Base-by-base conservation (phyloP, 73 alveolate species). In the Paramecium octaurelia region DNA sequence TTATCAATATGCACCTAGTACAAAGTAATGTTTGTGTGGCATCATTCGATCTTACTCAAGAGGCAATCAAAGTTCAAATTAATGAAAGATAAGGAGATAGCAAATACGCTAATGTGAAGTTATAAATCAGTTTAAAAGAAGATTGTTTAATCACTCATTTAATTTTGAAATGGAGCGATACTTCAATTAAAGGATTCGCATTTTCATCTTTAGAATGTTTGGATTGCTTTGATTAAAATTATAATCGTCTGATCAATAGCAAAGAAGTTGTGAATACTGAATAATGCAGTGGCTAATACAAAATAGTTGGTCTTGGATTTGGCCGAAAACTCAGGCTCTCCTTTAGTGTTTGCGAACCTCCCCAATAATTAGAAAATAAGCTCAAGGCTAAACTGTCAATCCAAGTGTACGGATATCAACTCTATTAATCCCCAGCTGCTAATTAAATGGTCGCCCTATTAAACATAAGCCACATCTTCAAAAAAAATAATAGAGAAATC, bases 391-490 rank as follows among this genome's bases (percentile, higher is more conserved):
- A 64, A 64, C 23, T 40, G 16, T 44, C 91, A 20, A 24, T 80
- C 9, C 20, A 40, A 46, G 76, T 80, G 18, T 80, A 48, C 27
- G 91, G 91, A 5, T 80, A 80, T 46, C 16, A 42, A 48, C 18
- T 80, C 8, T 80, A 44, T 48, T 48, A 80, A 48, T 31, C 91
- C 4, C 91, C 91, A 20, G 75, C 76, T 8, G 91, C 91, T 0
- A 80, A 80, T 44, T 43, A 80, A 35, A 80, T 80, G 91, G 91
- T 80, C 0, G 29, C 91, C 20, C 57, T 80, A 0, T 46, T 80
- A 20, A 80, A 80, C 50, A 80, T 80, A 10, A 80, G 91, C 34
- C 91, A 80, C 31, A 80, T 80, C 18, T 80, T 80, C 57, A 80
- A 80, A 46, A 80, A 46, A 44, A 80, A 48, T 44, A 23, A 80